These are phyloP conservation scores for Prunus yedoensis DNA, from an alignment of 331 rosid genomes.

Conservation along the genomic window DNA sequence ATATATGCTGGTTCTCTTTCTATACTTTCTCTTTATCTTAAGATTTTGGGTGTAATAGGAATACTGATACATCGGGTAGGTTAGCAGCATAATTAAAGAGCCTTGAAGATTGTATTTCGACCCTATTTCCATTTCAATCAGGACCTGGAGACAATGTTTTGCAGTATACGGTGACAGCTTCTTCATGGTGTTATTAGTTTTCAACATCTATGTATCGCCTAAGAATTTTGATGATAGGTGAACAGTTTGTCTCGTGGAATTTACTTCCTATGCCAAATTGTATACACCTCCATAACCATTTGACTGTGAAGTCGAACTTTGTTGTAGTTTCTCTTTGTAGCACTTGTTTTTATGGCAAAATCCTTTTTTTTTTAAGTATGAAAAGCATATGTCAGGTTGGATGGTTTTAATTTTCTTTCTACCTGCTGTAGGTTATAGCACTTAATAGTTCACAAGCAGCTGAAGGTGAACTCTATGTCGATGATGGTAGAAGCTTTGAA, in stretches of 20 bases:
- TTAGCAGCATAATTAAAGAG: neutral
- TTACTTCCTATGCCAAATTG: neutral
- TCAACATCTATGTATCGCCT: neutral
- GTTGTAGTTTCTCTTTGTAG: neutral
- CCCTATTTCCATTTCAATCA: neutral
- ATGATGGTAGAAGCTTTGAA: constrained; percentile 75
- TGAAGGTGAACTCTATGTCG: constrained; percentile 80
- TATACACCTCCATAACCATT: neutral
- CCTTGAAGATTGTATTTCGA: neutral
- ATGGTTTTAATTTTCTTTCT: neutral
- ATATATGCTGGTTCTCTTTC: neutral
- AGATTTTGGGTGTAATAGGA: too few relatives aligned
- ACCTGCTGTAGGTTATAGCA: constrained; percentile 66
- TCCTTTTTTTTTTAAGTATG: neutral
- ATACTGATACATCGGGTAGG: neutral
- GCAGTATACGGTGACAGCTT: neutral
- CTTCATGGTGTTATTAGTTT: neutral
- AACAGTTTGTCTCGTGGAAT: neutral
- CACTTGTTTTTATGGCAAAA: neutral
- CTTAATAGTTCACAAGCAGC: constrained; percentile 82
- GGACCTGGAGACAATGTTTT: neutral
- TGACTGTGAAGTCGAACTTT: neutral
- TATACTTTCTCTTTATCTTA: neutral
- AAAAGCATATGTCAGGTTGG: neutral
- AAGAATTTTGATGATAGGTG: neutral